Conservation (phyloP, 495 filamentous ascomycete genomes). For the Thozetella sp. region DNA sequence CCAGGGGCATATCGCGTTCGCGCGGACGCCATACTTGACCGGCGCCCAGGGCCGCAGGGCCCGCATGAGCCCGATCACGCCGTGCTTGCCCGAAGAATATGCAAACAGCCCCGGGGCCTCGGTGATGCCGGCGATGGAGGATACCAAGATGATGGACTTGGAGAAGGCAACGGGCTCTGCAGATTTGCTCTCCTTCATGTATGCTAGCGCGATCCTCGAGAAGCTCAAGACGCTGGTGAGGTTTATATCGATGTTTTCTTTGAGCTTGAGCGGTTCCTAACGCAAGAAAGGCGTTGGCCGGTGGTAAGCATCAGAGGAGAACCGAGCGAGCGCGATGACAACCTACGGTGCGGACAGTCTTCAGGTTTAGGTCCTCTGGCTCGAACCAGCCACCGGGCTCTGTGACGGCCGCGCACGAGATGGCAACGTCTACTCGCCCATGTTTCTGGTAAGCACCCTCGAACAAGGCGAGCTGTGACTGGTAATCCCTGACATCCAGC, state of each 20-base stretch:
- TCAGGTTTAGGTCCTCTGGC: slow-evolving; percentile 15
- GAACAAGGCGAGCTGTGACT: slow-evolving; percentile 19
- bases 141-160: slow-evolving; percentile 16
- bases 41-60: slow-evolving; percentile 42
- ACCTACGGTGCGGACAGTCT: slow-evolving; percentile 11
- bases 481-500: slow-evolving; percentile 20
- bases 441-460: slow-evolving; percentile 13
- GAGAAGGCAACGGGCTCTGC: neutral
- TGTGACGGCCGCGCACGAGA: slow-evolving; percentile 17
- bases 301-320: no score
- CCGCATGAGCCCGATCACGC: slow-evolving; percentile 50
- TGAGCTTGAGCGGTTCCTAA: slow-evolving; percentile 15
- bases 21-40: slow-evolving; percentile 39
- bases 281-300: no score
- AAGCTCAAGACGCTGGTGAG: slow-evolving; percentile 17
- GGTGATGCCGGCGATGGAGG: slow-evolving; percentile 24
- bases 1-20: slow-evolving; percentile 59
- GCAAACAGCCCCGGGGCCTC: slow-evolving; percentile 28
- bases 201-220: slow-evolving; percentile 16
- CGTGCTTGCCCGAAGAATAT: slow-evolving; percentile 53
- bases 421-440: slow-evolving; percentile 18
- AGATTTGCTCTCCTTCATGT: slow-evolving; percentile 10
- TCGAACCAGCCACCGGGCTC: slow-evolving; percentile 19
- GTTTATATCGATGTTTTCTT: slow-evolving; percentile 12
- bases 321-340: no score